A percentile compares a stretch with the other conserved stretches of the same genome.
Evolutionary conservation across 495 filamentous ascomycete genomes (phyloP).

Genomic region (Penicillium nucicola): DNA sequence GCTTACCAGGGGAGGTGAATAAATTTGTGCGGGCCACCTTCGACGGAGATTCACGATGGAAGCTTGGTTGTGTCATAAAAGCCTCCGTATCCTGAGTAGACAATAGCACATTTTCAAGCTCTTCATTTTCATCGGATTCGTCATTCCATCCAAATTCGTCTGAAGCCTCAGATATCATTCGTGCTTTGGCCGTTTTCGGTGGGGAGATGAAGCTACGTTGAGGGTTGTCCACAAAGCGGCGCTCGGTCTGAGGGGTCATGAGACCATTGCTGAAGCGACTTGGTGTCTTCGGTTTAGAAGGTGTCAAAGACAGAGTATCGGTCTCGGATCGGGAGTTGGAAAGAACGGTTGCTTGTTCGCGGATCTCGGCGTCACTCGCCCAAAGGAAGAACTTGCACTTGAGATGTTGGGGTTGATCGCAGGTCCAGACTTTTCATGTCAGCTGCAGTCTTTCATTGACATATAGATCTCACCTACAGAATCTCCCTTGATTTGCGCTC

Average conservation of each 20-base stretch:
- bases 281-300: conserved; percentile 22
- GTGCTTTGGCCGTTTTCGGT: conserved; percentile 31
- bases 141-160: conserved; percentile 47
- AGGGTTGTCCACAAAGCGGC: conserved; percentile 11
- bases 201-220: conserved; percentile 22
- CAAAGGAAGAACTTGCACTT: conserved; percentile 73
- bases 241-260: conserved; percentile 37
- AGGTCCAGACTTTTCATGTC: conserved; percentile 55
- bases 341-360: conserved; percentile 50
- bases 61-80: conserved; percentile 21
- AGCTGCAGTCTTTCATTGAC: not conserved
- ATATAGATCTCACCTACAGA: conserved; percentile 34
- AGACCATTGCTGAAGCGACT: conserved; percentile 19
- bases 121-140: conserved; percentile 32
- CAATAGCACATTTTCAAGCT: conserved; percentile 10
- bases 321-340: conserved; percentile 49
- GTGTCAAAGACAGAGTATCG: conserved; percentile 10
- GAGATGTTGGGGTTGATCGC: conserved; percentile 48
- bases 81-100: conserved; percentile 8
- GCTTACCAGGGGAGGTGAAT: conserved; percentile 51
- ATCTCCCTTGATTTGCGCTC: conserved; percentile 61
- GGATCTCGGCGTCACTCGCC: conserved; percentile 56
- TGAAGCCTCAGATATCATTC: conserved; percentile 42
- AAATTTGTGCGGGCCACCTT: conserved; percentile 45
- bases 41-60: conserved; percentile 11